phyloP scores from a whole-genome alignment of 768 basidiomycete genomes.

The Trametes meyenii region DNA sequence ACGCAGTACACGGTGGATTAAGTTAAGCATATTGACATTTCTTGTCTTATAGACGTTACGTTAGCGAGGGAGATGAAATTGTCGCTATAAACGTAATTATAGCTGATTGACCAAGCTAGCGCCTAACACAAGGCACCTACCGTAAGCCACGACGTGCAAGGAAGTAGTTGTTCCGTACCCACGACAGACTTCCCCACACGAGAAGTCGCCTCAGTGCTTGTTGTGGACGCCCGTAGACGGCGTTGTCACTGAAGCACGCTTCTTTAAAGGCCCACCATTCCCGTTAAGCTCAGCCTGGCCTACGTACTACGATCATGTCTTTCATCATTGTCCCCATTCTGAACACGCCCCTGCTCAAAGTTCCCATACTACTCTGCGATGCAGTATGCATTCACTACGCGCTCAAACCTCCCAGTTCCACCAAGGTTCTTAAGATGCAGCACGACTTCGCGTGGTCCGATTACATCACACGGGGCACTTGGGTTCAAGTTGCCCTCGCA shows the following conservation, averaged over 20 bases:
- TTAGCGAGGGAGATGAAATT: no score
- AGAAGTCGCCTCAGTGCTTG: no score
- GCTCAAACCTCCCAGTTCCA: background rate
- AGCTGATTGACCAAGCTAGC: no score
- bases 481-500: background rate
- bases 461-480: background rate
- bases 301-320: background rate
- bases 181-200: no score
- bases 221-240: background rate
- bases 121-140: no score
- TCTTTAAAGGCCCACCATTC: background rate
- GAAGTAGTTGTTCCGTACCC: no score
- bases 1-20: no score
- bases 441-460: background rate
- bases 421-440: background rate
- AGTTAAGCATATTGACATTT: no score
- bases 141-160: no score
- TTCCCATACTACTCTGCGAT: slow-evolving; percentile 4
- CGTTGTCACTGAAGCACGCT: background rate
- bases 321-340: slow-evolving; percentile 6
- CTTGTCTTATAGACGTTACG: no score
- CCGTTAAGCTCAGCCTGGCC: background rate
- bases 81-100: no score
- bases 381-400: background rate
- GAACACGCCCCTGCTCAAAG: slow-evolving; percentile 7